These are phyloP conservation scores for Podaxis sp. DNA, from an alignment of 768 basidiomycete species.

Conservation along the genomic window DNA sequence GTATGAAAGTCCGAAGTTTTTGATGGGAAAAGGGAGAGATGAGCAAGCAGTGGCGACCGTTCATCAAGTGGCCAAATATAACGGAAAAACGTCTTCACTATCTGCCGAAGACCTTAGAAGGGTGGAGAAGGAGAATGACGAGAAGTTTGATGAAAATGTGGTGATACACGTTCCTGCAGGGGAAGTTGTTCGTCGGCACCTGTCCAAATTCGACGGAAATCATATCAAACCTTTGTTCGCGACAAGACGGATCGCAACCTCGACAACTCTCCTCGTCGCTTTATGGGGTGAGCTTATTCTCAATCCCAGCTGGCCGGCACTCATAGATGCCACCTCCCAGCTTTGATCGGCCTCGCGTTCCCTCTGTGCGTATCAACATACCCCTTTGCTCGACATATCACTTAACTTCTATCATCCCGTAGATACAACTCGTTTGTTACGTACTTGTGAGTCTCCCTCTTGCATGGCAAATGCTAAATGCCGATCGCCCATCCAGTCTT, in stretches of 20 bases:
- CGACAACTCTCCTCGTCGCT: constrained; percentile 61
- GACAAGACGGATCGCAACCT: constrained; percentile 62
- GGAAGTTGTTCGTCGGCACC: constrained; percentile 30
- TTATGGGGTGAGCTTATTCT: constrained; percentile 40
- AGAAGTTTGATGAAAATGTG: constrained; percentile 2
- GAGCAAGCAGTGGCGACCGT: constrained; percentile 62
- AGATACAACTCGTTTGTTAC: constrained; percentile 33
- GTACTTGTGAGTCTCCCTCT: constrained; percentile 24
- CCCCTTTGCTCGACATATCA: background rate
- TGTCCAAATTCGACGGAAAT: constrained; percentile 30
- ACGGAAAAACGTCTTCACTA: constrained; percentile 48
- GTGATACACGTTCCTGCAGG: constrained; percentile 11
- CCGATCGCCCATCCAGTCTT: constrained; percentile 39
- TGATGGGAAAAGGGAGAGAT: constrained; percentile 70
- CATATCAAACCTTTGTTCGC: constrained; percentile 64
- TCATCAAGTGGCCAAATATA: constrained; percentile 60
- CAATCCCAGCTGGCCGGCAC: background rate
- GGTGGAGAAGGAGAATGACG: background rate
- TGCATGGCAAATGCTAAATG: background rate
- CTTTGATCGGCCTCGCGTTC: constrained; percentile 69
- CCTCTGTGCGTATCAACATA: constrained; percentile 44
- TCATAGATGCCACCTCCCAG: constrained; percentile 30
- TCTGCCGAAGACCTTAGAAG: constrained; percentile 49
- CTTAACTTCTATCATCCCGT: background rate
- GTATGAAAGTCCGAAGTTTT: constrained; percentile 73